Evolutionary conservation across 2,329 filamentous ascomycete species (phyloP).

Genomic region (Nemania abortiva): DNA sequence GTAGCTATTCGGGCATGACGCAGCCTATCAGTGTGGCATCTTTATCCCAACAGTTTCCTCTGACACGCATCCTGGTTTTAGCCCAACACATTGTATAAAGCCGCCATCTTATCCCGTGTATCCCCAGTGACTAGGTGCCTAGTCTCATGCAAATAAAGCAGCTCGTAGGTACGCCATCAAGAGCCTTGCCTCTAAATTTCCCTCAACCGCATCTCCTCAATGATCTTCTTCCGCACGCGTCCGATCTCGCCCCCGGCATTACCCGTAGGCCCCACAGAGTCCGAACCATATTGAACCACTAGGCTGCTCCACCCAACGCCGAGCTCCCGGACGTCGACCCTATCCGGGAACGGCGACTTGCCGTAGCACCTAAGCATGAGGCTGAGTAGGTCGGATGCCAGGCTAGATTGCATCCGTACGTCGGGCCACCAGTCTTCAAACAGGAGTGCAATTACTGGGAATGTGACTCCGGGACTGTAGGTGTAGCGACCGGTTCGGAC

Average conservation of each 20-base stretch:
- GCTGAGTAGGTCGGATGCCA: constrained; percentile 21
- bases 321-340: constrained; percentile 12
- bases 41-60: not conserved
- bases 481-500: not conserved
- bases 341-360: constrained; percentile 18
- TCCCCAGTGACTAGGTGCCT: not conserved
- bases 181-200: not conserved
- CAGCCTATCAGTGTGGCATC: too few species aligned
- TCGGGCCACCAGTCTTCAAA: not conserved
- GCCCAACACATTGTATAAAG: not conserved
- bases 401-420: not conserved
- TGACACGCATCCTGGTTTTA: not conserved
- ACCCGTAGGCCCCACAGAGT: too few species aligned
- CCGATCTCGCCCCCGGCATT: too few species aligned
- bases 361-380: constrained; percentile 21
- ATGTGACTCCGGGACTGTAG: not conserved
- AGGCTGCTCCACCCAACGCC: too few species aligned
- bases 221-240: too few species aligned
- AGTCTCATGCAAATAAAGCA: not conserved
- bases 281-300: too few species aligned
- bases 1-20: too few species aligned
- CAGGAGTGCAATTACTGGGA: constrained; percentile 1
- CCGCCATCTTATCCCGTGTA: not conserved
- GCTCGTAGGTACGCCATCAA: not conserved
- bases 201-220: too few species aligned